phyloP scores from a whole-genome alignment of 306 rosid species.

The Heteromeles arbutifolia region DNA sequence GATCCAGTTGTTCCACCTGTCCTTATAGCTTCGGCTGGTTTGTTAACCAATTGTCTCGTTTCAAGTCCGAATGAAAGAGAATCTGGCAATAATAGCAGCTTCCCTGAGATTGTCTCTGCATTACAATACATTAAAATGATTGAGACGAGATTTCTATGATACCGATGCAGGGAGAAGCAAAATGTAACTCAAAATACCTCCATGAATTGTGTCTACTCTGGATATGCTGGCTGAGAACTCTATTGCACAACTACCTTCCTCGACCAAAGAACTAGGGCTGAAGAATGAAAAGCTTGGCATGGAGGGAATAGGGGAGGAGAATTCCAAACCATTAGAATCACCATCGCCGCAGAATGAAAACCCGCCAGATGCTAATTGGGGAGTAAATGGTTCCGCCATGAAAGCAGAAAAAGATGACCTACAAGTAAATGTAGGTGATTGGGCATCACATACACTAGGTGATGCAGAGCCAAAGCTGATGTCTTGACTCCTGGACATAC shows the following conservation, averaged over 20 bases:
- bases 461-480: conserved; percentile 65
- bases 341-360: conserved; percentile 49
- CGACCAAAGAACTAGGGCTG: conserved; percentile 40
- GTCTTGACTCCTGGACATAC: conserved; percentile 72
- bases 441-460: conserved; percentile 44
- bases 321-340: conserved; percentile 36
- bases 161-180: background rate
- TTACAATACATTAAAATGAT: conserved; percentile 6
- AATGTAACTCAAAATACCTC: conserved; percentile 35
- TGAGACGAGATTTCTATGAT: background rate
- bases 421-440: conserved; percentile 65
- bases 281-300: conserved; percentile 83
- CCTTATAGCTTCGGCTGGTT: conserved; percentile 45
- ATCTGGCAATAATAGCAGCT: conserved; percentile 43
- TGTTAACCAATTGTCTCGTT: conserved; percentile 24
- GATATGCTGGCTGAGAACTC: conserved; percentile 38
- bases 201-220: conserved; percentile 31
- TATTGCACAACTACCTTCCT: conserved; percentile 39
- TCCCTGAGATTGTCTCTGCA: conserved; percentile 48
- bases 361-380: conserved; percentile 46
- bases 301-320: conserved; percentile 48
- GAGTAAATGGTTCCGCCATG: conserved; percentile 46
- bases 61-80: conserved; percentile 34
- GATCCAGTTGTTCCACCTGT: conserved; percentile 43
- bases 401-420: conserved; percentile 75